Percentiles rank a stretch among this genome's conserved stretches.
Evolutionary conservation across 148 eudicot species (phyloP).

Genomic region (Silene uniflora): DNA sequence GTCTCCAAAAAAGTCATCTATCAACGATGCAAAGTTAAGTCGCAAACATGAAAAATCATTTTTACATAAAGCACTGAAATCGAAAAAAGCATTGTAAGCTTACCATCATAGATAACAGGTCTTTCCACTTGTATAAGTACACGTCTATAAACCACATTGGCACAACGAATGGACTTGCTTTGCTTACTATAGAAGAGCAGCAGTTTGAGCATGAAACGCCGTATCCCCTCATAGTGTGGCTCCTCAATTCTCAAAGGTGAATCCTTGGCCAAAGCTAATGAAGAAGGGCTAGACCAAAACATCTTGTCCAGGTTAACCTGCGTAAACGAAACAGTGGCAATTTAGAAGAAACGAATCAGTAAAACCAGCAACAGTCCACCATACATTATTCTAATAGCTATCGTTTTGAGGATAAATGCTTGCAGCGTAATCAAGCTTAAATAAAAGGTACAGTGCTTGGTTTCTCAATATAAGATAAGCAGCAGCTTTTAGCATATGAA

Average conservation of each 20-base stretch:
- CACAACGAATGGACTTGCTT: slow-evolving; percentile 82
- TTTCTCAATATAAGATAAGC: too few species aligned
- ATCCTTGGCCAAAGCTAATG: slow-evolving; percentile 77
- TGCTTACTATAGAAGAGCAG: slow-evolving; percentile 88
- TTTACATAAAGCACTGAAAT: not conserved
- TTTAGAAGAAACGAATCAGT: too few species aligned
- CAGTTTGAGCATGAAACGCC: slow-evolving; percentile 55
- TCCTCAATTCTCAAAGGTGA: slow-evolving; percentile 82
- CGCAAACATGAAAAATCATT: not conserved
- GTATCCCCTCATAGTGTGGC: slow-evolving; percentile 75
- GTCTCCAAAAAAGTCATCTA: not conserved
- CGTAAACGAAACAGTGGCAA: slow-evolving; percentile 10
- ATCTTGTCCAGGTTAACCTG: slow-evolving; percentile 80
- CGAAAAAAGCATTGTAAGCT: slow-evolving; percentile 22
- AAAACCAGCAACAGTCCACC: too few species aligned
- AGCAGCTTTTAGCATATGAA: too few species aligned
- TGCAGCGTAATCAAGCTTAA: too few species aligned
- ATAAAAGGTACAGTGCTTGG: too few species aligned
- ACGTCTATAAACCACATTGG: slow-evolving; percentile 82
- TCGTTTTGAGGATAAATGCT: too few species aligned
- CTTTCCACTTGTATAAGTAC: slow-evolving; percentile 69
- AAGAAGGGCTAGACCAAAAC: slow-evolving; percentile 87
- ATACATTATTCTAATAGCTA: too few species aligned
- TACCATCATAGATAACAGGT: slow-evolving; percentile 82
- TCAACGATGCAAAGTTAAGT: not conserved